Evolutionary conservation across 352 stramenopile genomes (phyloP), one percentile per base, ranked within the genome.

Genomic region (Pilasporangium apinafurcum): DNA sequence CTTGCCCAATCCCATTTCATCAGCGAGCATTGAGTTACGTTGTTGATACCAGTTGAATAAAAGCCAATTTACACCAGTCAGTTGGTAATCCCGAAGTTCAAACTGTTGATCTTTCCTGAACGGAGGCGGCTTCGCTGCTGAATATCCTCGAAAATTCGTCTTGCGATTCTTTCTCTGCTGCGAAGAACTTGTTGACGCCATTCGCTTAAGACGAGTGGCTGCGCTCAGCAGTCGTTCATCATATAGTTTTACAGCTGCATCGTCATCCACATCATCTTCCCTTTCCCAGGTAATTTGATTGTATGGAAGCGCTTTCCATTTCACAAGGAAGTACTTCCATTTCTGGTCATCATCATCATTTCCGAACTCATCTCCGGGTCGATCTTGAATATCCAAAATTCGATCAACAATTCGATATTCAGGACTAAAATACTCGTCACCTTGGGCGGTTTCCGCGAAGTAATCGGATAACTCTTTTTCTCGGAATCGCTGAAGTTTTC

Each of bases 41-140:
- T 82, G 68, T 52, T 98, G 96, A 58, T 98, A 98, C 78, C 93
- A 99, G 62, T 98, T 99, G 49, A 95, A 97, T 30, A 98, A 74
- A 62, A 99, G 89, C 97, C 97, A 99, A 53, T 99, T 99, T 2
- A 99, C 90, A 29, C 97, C 97, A 16, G 97, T 96, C 35, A 99
- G 73, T 71, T 99, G 97, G 72, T 99, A 99, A 53, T 98, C 95
- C 16, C 97, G 86, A 26, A 99, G 67, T 35, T 92, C 79, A 41
- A 94, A 78, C 2, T 40, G 44, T 37, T 88, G 67, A 4, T 60
- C 59, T 22, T 73, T 65, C 33, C 68, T 86, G 54, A 79, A 79
- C 5, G 72, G 65, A 12, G 79, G 79, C 1, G 53, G 61, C 6
- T 74, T 75, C 14, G 71, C 57, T 7, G 71, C 49, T 1, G 75